Evolutionary conservation across 345 rosid species (phyloP).

Genomic region (Draba incana): DNA sequence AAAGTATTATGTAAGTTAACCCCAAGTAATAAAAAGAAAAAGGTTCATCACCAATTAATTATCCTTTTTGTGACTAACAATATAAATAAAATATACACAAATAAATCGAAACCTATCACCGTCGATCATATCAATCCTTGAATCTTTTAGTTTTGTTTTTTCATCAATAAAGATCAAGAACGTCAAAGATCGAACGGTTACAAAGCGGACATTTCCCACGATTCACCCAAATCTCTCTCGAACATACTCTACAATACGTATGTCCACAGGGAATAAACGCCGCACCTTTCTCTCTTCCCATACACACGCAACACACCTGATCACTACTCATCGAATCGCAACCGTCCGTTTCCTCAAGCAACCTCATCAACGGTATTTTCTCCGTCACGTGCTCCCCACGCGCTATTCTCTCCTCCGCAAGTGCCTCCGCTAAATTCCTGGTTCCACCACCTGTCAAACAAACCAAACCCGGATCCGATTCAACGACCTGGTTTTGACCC

Average conservation of each 20-base stretch:
- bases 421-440: constrained; percentile 79
- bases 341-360: constrained; percentile 44
- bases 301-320: constrained; percentile 88
- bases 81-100: constrained; percentile 17
- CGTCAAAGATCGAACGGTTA: constrained; percentile 68
- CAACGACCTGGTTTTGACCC: constrained; percentile 31
- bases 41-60: background rate
- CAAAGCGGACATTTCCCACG: constrained; percentile 81
- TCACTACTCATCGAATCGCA: constrained; percentile 40
- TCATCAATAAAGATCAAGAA: constrained; percentile 69
- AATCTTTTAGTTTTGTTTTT: background rate
- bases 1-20: too few species aligned
- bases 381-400: constrained; percentile 39
- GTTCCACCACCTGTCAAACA: constrained; percentile 36
- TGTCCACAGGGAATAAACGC: constrained; percentile 98
- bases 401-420: constrained; percentile 75
- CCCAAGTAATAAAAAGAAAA: too few species aligned
- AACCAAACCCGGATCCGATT: constrained; percentile 13
- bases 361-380: constrained; percentile 68
- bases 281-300: constrained; percentile 88
- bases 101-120: constrained; percentile 14
- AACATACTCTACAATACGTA: constrained; percentile 75
- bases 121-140: constrained; percentile 22
- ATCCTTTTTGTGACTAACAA: background rate
- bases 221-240: constrained; percentile 63